Evolutionary conservation across 768 basidiomycete species (phyloP).

Genomic region (Boletellus ananas): DNA sequence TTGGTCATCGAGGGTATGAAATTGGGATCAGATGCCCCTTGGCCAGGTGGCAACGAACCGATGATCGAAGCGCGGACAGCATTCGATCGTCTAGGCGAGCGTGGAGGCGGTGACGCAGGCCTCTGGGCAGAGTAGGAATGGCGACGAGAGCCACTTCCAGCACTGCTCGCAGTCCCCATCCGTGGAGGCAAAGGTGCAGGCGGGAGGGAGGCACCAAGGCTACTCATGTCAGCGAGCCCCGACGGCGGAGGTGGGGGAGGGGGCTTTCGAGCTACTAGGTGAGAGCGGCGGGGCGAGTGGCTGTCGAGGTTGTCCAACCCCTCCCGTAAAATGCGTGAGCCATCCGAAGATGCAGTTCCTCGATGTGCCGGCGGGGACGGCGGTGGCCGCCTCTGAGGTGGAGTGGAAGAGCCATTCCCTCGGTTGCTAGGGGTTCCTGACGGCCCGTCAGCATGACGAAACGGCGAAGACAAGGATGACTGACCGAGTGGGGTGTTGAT

Average conservation of each 20-base stretch:
- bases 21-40: not conserved
- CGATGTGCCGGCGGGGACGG: not conserved
- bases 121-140: too few species aligned
- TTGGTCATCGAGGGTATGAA: not conserved
- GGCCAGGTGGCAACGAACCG: not conserved
- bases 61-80: too few species aligned
- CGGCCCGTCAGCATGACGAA: not conserved
- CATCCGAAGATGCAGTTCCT: not conserved
- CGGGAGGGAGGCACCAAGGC: not conserved
- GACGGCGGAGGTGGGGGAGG: not conserved
- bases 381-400: slow-evolving; percentile 1
- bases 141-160: too few species aligned
- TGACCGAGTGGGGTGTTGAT: slow-evolving; percentile 2
- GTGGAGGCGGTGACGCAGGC: too few species aligned
- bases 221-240: not conserved
- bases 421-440: not conserved
- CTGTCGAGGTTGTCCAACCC: not conserved
- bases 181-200: too few species aligned
- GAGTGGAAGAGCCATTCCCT: not conserved
- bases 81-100: too few species aligned
- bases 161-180: too few species aligned
- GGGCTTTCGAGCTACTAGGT: not conserved
- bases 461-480: not conserved
- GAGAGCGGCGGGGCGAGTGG: not conserved
- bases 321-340: not conserved